Evolutionary conservation across 1,284 basidiomycete genomes (phyloP).

Genomic region (Grifola frondosa): DNA sequence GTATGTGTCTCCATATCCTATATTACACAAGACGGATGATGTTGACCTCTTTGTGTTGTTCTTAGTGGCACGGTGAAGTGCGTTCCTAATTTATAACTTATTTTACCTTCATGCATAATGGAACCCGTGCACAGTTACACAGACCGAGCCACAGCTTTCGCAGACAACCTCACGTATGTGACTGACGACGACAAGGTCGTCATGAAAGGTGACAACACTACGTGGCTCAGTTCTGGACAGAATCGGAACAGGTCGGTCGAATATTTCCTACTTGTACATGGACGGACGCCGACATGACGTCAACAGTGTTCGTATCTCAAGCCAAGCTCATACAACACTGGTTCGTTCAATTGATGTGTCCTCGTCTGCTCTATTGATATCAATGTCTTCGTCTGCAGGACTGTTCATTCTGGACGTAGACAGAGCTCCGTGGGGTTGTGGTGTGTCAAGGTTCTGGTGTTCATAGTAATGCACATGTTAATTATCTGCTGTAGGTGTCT

Average conservation of each 20-base stretch:
- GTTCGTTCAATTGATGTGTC: conserved; percentile 22
- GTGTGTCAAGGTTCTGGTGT: conserved; percentile 36
- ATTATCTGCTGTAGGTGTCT: conserved; percentile 45
- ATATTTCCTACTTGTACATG: background rate
- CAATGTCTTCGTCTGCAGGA: conserved; percentile 7
- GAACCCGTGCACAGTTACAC: conserved; percentile 51
- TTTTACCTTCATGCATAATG: too few species aligned
- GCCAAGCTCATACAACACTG: conserved; percentile 56
- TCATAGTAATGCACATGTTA: background rate
- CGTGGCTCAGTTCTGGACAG: conserved; percentile 47
- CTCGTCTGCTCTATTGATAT: background rate
- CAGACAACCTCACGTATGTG: conserved; percentile 50
- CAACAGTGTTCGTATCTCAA: conserved; percentile 59
- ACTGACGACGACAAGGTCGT: conserved; percentile 57
- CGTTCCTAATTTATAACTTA: conserved; percentile 24
- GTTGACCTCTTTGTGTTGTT: conserved; percentile 14
- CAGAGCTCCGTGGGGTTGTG: conserved; percentile 71
- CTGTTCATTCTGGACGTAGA: conserved; percentile 71
- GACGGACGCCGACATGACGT: background rate
- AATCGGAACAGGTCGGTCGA: conserved; percentile 55
- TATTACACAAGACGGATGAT: background rate
- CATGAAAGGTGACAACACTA: conserved; percentile 73
- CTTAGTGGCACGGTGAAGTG: conserved; percentile 62
- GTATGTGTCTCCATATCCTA: conserved; percentile 36
- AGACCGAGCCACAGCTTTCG: conserved; percentile 46